Evolutionary conservation across 352 stramenopile species (phyloP).

Genomic region (Pythium biforme): DNA sequence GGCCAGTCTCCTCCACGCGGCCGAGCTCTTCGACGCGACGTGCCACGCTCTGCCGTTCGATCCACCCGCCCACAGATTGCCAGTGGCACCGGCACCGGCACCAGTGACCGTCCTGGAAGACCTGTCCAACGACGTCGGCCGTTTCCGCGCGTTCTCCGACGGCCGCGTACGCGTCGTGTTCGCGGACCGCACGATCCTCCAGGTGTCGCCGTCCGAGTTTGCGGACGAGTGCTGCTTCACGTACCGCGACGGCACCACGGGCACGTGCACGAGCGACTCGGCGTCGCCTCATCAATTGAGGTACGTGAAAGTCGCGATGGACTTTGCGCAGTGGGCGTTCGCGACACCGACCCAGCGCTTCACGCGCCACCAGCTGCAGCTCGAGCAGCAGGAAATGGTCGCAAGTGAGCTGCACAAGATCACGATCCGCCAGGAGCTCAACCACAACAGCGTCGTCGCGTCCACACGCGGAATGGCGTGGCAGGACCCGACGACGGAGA

Average conservation of each 20-base stretch:
- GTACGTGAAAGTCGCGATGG: conserved; percentile 54
- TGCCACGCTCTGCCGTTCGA: not conserved
- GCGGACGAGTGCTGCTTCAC: conserved; percentile 48
- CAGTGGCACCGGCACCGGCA: not conserved
- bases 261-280: conserved; percentile 39
- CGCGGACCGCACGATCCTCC: conserved; percentile 68
- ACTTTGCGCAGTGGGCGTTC: conserved; percentile 72
- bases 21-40: conserved; percentile 10
- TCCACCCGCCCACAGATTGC: not conserved
- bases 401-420: conserved; percentile 26
- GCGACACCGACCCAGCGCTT: conserved; percentile 53
- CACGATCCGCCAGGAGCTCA: conserved; percentile 21
- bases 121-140: conserved; percentile 44
- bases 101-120: conserved; percentile 10
- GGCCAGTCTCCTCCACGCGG: conserved; percentile 4
- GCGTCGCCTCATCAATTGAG: conserved; percentile 34
- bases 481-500: not conserved
- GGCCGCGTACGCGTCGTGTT: conserved; percentile 67
- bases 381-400: conserved; percentile 14
- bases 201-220: conserved; percentile 31
- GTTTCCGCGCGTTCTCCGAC: conserved; percentile 66
- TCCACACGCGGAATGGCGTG: too few relatives aligned
- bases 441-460: not conserved
- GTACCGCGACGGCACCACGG: conserved; percentile 42
- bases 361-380: conserved; percentile 28